Percentiles rank a stretch among this genome's conserved stretches.
phyloP scores from a whole-genome alignment of 495 filamentous ascomycete genomes.

The Hypoxylon rickii region DNA sequence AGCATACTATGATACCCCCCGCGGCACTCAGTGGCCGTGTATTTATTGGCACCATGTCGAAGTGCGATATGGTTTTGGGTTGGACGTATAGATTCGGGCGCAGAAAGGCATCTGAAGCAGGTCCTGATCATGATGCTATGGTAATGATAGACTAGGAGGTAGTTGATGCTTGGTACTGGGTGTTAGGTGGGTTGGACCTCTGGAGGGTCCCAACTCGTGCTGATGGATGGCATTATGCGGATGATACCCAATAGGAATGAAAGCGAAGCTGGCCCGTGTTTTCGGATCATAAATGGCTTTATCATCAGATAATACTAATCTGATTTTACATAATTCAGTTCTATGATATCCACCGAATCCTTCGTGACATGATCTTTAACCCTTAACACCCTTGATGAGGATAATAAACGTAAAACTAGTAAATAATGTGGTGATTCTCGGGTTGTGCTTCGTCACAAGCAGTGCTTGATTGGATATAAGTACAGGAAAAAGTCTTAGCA shows the following conservation, averaged over 20 bases:
- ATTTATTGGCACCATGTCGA: conserved; percentile 17
- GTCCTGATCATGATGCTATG: conserved; percentile 29
- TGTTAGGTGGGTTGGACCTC: conserved; percentile 20
- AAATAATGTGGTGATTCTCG: no score
- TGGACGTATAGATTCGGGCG: conserved; percentile 26
- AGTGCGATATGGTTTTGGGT: conserved; percentile 16
- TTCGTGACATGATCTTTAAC: no score
- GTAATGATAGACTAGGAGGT: conserved; percentile 25
- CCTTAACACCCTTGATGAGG: no score
- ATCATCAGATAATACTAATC: conserved; percentile 12
- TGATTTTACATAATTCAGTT: background rate
- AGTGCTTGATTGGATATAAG: background rate
- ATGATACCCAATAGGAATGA: conserved; percentile 32
- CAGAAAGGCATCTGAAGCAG: conserved; percentile 33
- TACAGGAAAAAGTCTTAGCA: no score
- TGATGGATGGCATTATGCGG: conserved; percentile 20
- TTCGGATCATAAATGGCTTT: conserved; percentile 4
- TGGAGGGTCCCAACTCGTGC: conserved; percentile 11
- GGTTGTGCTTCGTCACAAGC: no score
- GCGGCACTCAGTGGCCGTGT: conserved; percentile 29
- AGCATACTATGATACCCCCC: conserved; percentile 34
- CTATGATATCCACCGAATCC: no score
- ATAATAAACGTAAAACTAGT: no score
- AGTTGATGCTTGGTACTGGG: background rate
- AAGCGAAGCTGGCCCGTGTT: conserved; percentile 19